Conservation (phyloP, 345 rosid species). For the Arabidopsis thaliana region TAIR10.1 NC_003076.8:25490001-25490500, state of each 20-base stretch:
- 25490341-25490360: neutral
- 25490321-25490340: constrained; percentile 23
- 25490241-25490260: neutral
- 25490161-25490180: constrained; percentile 30
- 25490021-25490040: too few relatives aligned
- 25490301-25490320: neutral
- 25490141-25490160: constrained; percentile 27
- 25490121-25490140: constrained; percentile 27
- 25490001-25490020: too few relatives aligned
- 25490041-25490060: neutral
- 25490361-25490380: constrained; percentile 15
- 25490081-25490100: constrained; percentile 28
- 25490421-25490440: neutral
- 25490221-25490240: constrained; percentile 21
- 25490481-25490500: constrained; percentile 7
- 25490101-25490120: constrained; percentile 36
- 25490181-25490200: constrained; percentile 30
- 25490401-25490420: neutral
- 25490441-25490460: neutral
- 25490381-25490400: neutral
- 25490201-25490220: neutral
- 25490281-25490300: constrained; percentile 19
- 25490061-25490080: constrained; percentile 27
- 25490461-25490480: constrained; percentile 13
- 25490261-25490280: neutral